Evolutionary conservation across 1,284 basidiomycete genomes (phyloP), one percentile per base, ranked within the genome.

Genomic region (Pseudozyma tsukubaensis): DNA sequence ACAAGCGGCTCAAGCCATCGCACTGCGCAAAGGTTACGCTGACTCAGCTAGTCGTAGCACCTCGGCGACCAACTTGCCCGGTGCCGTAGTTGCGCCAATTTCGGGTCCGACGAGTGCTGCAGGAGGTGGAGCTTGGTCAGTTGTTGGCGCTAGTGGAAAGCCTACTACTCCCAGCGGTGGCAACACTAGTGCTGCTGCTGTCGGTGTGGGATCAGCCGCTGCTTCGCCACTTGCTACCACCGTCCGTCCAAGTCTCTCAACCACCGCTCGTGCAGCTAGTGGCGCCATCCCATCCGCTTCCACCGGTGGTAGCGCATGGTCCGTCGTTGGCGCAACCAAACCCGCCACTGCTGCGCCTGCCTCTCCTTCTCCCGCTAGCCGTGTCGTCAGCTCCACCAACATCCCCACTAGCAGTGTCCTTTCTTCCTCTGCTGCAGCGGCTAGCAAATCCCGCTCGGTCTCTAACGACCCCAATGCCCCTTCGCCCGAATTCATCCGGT

Each of bases 401-500:
- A 14, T 14, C 42, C 37, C 16, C 37, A 13, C 37, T 12, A 24
- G 24, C 24, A 29, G 24, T 29, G 21, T 18, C 16, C 13, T 32
- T 34, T 24, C 34, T 39, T 35, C 35, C 9, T 36, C 51, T 4
- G 21, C 11, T 34, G 39, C n/a, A 6, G 19, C 24, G 13, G 24
- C 21, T 18, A 13, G 36, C 36, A 48, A 16, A 12, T 32, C 37
- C 11, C 32, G 39, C n/a, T n/a, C 32, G 12, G 36, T 32, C 2
- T 19, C 49, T 1, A 13, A 42, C 3, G 84, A 85, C 29, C 90
- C 91, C 32, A 92, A 92, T 86, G 89, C 24, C 83, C 93, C 94
- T 6, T 93, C 92, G 2, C 81, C 87, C 55, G 96, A 99, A 61
- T 98, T 99, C 86, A 86, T 98, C 79, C 91, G 91, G 79, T 98